Percentiles rank a stretch among this genome's conserved stretches.
Evolutionary conservation across 768 basidiomycete species (phyloP).

Genomic region (Rhodotorula sphaerocarpa): DNA sequence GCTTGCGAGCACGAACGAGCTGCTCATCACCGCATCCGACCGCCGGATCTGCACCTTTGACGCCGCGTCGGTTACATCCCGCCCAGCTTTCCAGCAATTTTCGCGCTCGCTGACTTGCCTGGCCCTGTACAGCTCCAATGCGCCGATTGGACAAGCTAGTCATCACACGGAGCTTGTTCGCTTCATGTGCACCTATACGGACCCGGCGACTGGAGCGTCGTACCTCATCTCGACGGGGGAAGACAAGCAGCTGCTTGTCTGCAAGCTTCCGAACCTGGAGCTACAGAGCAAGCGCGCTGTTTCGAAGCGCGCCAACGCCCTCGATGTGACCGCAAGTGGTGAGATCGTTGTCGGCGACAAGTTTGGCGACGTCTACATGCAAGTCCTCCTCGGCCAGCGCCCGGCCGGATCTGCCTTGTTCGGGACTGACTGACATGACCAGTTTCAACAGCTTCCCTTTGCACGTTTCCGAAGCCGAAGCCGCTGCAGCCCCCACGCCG

Average conservation of each 20-base stretch:
- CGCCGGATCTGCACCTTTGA: neutral
- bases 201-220: neutral
- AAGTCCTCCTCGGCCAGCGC: too few species aligned
- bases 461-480: too few species aligned
- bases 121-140: neutral
- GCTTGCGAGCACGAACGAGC: neutral
- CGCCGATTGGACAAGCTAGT: neutral
- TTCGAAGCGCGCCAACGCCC: slow-evolving; percentile 68
- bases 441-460: slow-evolving; percentile 27
- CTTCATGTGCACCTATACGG: slow-evolving; percentile 8
- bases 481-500: neutral
- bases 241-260: slow-evolving; percentile 72
- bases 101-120: too few species aligned
- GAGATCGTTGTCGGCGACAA: slow-evolving; percentile 80
- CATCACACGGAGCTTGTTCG: slow-evolving; percentile 26
- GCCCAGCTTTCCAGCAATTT: too few species aligned
- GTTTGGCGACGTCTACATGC: slow-evolving; percentile 89
- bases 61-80: neutral
- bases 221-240: slow-evolving; percentile 59
- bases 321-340: slow-evolving; percentile 57
- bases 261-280: slow-evolving; percentile 55
- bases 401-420: too few species aligned
- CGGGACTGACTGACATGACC: too few species aligned
- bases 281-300: slow-evolving; percentile 62
- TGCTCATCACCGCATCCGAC: neutral